Conservation (phyloP, 352 stramenopile genomes). For the Phytophthora gonapodyides region DNA sequence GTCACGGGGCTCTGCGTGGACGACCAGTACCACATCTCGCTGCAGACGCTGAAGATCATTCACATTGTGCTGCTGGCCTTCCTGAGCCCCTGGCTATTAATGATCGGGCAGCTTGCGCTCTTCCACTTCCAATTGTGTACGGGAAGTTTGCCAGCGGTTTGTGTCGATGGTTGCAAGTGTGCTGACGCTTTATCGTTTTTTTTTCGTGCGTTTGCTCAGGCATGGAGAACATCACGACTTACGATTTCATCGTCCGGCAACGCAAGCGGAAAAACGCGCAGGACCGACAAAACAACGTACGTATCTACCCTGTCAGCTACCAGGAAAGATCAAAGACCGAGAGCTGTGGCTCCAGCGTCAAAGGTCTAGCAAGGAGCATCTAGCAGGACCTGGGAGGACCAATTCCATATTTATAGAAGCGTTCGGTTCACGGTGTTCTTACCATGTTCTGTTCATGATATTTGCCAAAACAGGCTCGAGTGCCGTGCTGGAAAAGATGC, state of each 20-base stretch:
- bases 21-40: conserved; percentile 55
- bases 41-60: conserved; percentile 63
- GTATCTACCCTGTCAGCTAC: conserved; percentile 63
- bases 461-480: conserved; percentile 23
- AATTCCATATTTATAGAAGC: conserved; percentile 30
- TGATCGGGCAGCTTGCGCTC: conserved; percentile 77
- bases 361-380: conserved; percentile 11
- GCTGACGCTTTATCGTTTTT: conserved; percentile 4
- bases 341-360: conserved; percentile 21
- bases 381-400: conserved; percentile 20
- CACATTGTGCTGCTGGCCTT: conserved; percentile 71
- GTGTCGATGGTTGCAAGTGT: neutral
- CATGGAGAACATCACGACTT: conserved; percentile 83
- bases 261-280: conserved; percentile 75
- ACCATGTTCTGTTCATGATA: conserved; percentile 9
- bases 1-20: conserved; percentile 54
- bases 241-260: conserved; percentile 88
- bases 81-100: conserved; percentile 72
- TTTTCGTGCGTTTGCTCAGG: conserved; percentile 36
- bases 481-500: conserved; percentile 42
- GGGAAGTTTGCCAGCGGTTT: conserved; percentile 16
- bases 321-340: conserved; percentile 17
- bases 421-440: conserved; percentile 13
- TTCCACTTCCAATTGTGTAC: conserved; percentile 88
- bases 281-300: conserved; percentile 66